Conservation (phyloP, 129 eudicot genomes). For the Apium graveolens region DNA sequence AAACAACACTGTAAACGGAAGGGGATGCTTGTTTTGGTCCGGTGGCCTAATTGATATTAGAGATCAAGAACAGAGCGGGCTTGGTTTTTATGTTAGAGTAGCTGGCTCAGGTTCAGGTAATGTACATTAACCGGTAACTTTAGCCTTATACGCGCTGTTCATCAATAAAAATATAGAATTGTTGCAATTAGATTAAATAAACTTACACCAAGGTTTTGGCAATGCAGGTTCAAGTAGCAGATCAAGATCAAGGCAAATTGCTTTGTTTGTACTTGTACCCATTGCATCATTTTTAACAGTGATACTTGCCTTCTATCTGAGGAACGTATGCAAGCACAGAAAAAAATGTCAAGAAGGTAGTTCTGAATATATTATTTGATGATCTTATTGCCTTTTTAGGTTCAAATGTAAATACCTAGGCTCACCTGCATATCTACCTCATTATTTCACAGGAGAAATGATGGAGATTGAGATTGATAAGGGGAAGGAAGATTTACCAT, state of each 20-base stretch:
- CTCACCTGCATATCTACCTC: neutral
- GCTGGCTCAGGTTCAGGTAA: conserved; percentile 1
- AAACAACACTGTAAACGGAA: neutral
- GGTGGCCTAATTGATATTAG: neutral
- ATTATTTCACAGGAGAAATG: neutral
- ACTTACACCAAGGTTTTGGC: neutral
- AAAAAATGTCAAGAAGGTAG: neutral
- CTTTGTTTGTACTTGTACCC: neutral
- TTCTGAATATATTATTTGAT: neutral
- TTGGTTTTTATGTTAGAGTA: neutral
- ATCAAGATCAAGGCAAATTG: neutral
- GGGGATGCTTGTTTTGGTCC: neutral
- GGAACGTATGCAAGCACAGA: neutral
- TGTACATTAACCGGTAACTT: neutral
- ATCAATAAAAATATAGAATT: neutral
- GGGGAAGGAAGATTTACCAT: neutral
- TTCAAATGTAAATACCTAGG: neutral
- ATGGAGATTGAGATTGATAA: neutral
- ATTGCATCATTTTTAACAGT: neutral
- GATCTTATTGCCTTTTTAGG: neutral
- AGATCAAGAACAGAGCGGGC: conserved; percentile 4
- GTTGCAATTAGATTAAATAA: neutral
- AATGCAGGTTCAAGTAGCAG: neutral
- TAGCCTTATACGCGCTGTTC: neutral
- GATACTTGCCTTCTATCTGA: neutral